These are phyloP conservation scores for Microthlaspi erraticum DNA, from an alignment of 345 rosid species.

Conservation along the genomic window DNA sequence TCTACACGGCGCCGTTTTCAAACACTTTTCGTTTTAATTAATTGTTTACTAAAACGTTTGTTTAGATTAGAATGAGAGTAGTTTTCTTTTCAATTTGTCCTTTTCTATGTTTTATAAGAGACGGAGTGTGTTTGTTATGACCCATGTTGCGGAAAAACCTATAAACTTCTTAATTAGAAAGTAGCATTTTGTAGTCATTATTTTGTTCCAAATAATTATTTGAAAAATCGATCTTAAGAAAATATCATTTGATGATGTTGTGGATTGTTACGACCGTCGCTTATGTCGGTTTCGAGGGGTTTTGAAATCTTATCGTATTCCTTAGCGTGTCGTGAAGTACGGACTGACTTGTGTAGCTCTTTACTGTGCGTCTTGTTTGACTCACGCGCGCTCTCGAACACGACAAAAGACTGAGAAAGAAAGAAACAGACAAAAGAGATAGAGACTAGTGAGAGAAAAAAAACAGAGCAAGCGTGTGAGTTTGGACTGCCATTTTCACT, in stretches of 20 bases:
- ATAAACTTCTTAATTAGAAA: slow-evolving; percentile 8
- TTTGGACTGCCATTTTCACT: slow-evolving; percentile 41
- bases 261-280: slow-evolving; percentile 34
- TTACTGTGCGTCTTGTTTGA: slow-evolving; percentile 28
- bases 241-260: neutral
- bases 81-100: slow-evolving; percentile 5
- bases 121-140: slow-evolving; percentile 19
- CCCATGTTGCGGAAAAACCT: slow-evolving; percentile 22
- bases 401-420: slow-evolving; percentile 41
- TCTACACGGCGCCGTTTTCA: slow-evolving; percentile 14
- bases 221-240: slow-evolving; percentile 1
- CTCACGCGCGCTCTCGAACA: slow-evolving; percentile 39
- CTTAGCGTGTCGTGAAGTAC: slow-evolving; percentile 42
- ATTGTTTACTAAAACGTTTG: slow-evolving; percentile 18
- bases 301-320: slow-evolving; percentile 24
- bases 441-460: slow-evolving; percentile 33
- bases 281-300: slow-evolving; percentile 41
- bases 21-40: slow-evolving; percentile 13
- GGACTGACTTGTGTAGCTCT: slow-evolving; percentile 45
- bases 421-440: slow-evolving; percentile 35
- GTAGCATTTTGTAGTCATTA: neutral
- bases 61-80: slow-evolving; percentile 12
- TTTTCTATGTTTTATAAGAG: slow-evolving; percentile 29
- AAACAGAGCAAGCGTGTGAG: slow-evolving; percentile 59
- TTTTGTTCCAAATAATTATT: neutral